phyloP scores from a whole-genome alignment of 495 filamentous ascomycete species.

The Durotheca rogersii region DNA sequence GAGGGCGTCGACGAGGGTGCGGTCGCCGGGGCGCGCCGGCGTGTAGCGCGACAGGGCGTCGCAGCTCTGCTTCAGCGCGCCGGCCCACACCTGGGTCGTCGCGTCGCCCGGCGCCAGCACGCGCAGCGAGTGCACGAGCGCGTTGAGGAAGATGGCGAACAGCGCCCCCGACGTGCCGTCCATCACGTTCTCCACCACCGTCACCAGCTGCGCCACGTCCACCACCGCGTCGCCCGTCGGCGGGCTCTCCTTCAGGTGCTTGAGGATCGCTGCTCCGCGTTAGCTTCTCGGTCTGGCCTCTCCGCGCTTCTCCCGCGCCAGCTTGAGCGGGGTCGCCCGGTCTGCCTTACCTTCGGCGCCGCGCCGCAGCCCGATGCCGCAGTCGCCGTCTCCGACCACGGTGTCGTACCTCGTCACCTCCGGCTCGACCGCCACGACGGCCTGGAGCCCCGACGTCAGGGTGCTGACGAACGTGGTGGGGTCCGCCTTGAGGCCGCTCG shows the following conservation, averaged over 20 bases:
- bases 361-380: constrained; percentile 83
- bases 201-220: constrained; percentile 73
- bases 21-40: constrained; percentile 82
- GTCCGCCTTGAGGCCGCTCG: constrained; percentile 75
- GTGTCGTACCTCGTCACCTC: constrained; percentile 88
- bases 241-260: constrained; percentile 57
- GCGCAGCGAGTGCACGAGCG: constrained; percentile 74
- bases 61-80: constrained; percentile 69
- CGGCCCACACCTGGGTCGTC: constrained; percentile 66
- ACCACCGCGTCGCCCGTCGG: constrained; percentile 67
- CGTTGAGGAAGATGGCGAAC: constrained; percentile 94
- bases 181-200: constrained; percentile 85
- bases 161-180: constrained; percentile 94
- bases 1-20: constrained; percentile 88
- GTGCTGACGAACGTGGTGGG: constrained; percentile 54
- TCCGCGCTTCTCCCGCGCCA: neutral
- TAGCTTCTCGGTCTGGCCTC: too few relatives aligned
- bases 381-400: constrained; percentile 93
- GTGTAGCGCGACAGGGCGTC: constrained; percentile 78
- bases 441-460: constrained; percentile 66
- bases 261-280: constrained; percentile 72
- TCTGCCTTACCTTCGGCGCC: constrained; percentile 74
- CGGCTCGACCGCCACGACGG: constrained; percentile 74
- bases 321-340: too few relatives aligned
- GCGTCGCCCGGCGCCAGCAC: constrained; percentile 49